Conservation (phyloP, 2,329 filamentous ascomycete species). For the Pseudogymnoascus sp. region DNA sequence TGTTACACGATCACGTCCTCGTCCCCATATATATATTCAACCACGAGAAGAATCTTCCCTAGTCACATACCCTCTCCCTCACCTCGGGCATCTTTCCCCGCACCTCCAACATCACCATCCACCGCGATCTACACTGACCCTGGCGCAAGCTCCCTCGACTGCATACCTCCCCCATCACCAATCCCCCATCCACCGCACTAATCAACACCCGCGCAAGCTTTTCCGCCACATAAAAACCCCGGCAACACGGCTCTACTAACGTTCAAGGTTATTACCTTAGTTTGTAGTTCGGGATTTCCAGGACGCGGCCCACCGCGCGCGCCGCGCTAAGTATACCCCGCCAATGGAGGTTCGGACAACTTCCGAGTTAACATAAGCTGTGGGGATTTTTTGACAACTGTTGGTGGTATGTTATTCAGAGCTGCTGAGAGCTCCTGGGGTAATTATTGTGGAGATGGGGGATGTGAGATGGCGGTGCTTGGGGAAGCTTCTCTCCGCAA, state of each 20-base stretch:
- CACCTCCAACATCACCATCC: background rate
- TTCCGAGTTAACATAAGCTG: background rate
- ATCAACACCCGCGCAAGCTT: background rate
- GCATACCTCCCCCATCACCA: background rate
- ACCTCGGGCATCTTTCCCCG: background rate
- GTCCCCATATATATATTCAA: background rate
- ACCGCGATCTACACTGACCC: background rate
- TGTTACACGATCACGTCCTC: background rate
- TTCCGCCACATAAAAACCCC: background rate
- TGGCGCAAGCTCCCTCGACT: background rate
- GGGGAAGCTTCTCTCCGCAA: background rate
- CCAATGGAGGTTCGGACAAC: background rate
- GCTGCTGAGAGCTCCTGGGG: background rate
- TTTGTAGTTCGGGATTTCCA: background rate
- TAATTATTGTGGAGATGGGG: background rate
- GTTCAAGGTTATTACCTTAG: background rate
- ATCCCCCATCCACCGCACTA: background rate
- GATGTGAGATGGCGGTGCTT: background rate
- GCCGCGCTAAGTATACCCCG: background rate
- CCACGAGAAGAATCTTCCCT: background rate
- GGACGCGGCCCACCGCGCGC: background rate
- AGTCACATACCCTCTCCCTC: background rate
- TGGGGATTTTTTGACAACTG: background rate
- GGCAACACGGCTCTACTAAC: background rate
- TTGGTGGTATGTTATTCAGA: background rate